These are phyloP conservation scores for Trichoderma asperellum DNA, from an alignment of 2,329 filamentous ascomycete genomes.

Conservation along the genomic window DNA sequence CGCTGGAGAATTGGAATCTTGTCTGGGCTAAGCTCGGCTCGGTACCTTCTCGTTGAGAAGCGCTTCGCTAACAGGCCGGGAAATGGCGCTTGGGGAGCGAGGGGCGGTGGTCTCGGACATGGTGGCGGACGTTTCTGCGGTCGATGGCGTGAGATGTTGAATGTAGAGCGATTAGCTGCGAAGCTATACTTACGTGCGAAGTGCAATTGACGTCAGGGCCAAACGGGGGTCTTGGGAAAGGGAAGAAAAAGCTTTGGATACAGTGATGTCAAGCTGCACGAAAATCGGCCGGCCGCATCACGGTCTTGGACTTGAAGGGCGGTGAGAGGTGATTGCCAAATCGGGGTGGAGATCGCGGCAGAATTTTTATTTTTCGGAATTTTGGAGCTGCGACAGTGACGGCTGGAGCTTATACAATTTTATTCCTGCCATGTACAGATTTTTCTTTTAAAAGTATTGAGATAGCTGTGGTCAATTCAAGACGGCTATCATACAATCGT, in stretches of 20 bases:
- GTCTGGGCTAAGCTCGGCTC: constrained; percentile 16
- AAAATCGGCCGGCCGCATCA: constrained; percentile 45
- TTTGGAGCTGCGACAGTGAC: constrained; percentile 39
- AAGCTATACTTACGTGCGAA: constrained; percentile 25
- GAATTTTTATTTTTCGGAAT: constrained; percentile 48
- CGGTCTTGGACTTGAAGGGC: constrained; percentile 45
- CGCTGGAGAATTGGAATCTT: constrained; percentile 28
- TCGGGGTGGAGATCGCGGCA: constrained; percentile 44
- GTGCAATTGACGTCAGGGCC: constrained; percentile 31
- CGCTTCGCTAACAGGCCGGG: constrained; percentile 93
- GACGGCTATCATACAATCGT: not conserved
- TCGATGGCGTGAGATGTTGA: constrained; percentile 5
- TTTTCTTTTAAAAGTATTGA: constrained; percentile 7
- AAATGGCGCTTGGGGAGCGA: constrained; percentile 65
- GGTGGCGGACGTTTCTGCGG: constrained; percentile 35
- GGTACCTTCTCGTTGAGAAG: constrained; percentile 98
- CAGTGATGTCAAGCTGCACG: constrained; percentile 44
- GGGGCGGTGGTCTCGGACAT: constrained; percentile 58
- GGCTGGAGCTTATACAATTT: constrained; percentile 10
- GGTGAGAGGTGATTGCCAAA: constrained; percentile 43
- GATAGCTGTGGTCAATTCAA: not conserved
- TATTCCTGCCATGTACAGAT: constrained; percentile 1
- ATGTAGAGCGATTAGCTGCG: not conserved
- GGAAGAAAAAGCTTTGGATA: constrained; percentile 38
- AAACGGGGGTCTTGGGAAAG: constrained; percentile 35